Evolutionary conservation across 441 rosid genomes (phyloP), one percentile per base, ranked within the genome.

Genomic region (Oxalis stricta): DNA sequence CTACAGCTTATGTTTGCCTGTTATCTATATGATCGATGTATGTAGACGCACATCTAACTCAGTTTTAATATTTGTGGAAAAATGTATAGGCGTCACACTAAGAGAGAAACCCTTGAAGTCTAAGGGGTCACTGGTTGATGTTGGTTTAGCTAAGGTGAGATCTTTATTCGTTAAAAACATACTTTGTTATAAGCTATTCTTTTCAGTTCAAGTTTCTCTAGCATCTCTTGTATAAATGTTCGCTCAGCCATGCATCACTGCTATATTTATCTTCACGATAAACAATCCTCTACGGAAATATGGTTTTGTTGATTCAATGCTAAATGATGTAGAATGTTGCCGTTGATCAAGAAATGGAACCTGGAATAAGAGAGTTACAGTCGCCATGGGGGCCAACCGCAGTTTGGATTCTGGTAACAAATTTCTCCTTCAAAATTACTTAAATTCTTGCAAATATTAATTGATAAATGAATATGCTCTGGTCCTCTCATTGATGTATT

Each of bases 321-420:
- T 48, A 32, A 14, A 22, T 58, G 34, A 48, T 69, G 76, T 79
- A 91, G 99, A 72, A 65, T 70, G 71, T 91, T 56, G 57, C 55
- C 8, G 53, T 91, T 58, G 73, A 79, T 65, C 77, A 73, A 83
- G 72, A 48, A 34, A 72, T 79, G 55, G 82, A 71, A 55, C 82
- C 95, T 16, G 91, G 94, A 38, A 55, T 62, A 46, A 75, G 99
- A n/a, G n/a, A 72, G 88, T 86, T 36, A 91, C 99, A 0, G 91
- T 86, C 44, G 87, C 79, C 33, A 83, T 91, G 96, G 96, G 99
- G 52, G 43, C 59, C 15, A 43, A 71, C 59, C 76, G 70, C 50
- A 72, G 72, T 65, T 63, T 79, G 66, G 88, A 83, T 63, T 34
- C 61, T 52, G 76, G 72, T 75, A 80, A 59, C 37, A 21, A 45